These are phyloP conservation scores for Didymella pomorum DNA, from an alignment of 2,329 filamentous ascomycete species.

Conservation along the genomic window DNA sequence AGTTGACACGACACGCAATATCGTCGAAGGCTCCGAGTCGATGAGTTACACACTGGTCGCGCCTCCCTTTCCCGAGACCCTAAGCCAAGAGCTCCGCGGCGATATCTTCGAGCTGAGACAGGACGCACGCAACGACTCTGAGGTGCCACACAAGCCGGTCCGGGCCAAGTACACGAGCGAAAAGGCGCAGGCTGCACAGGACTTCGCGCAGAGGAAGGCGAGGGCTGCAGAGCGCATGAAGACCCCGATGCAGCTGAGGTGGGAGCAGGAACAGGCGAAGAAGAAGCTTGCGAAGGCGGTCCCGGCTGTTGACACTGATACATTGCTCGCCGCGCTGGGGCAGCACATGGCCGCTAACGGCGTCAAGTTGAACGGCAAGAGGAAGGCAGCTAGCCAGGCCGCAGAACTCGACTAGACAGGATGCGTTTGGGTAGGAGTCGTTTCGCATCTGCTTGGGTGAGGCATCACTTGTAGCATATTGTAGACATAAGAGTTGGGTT, in stretches of 20 bases:
- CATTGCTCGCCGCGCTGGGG: conserved; percentile 53
- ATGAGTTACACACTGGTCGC: conserved; percentile 76
- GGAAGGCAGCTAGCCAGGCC: conserved; percentile 14
- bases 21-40: conserved; percentile 68
- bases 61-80: conserved; percentile 77
- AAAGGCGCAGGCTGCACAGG: conserved; percentile 29
- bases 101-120: conserved; percentile 73
- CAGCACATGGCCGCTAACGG: conserved; percentile 49
- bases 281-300: conserved; percentile 32
- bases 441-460: neutral
- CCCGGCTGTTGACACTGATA: conserved; percentile 42
- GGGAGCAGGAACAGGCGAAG: conserved; percentile 40
- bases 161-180: conserved; percentile 19
- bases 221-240: conserved; percentile 39
- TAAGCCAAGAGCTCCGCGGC: conserved; percentile 82
- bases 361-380: conserved; percentile 26
- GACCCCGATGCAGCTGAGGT: conserved; percentile 46
- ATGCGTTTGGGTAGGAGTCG: neutral
- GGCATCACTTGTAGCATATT: conserved; percentile 25
- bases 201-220: conserved; percentile 39
- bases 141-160: conserved; percentile 27
- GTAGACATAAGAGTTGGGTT: conserved; percentile 31
- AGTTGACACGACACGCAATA: conserved; percentile 76
- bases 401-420: conserved; percentile 25
- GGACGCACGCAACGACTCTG: conserved; percentile 59